Evolutionary conservation across 2,329 filamentous ascomycete genomes (phyloP), one percentile per base, ranked within the genome.

Genomic region (Aspergillus persii): DNA sequence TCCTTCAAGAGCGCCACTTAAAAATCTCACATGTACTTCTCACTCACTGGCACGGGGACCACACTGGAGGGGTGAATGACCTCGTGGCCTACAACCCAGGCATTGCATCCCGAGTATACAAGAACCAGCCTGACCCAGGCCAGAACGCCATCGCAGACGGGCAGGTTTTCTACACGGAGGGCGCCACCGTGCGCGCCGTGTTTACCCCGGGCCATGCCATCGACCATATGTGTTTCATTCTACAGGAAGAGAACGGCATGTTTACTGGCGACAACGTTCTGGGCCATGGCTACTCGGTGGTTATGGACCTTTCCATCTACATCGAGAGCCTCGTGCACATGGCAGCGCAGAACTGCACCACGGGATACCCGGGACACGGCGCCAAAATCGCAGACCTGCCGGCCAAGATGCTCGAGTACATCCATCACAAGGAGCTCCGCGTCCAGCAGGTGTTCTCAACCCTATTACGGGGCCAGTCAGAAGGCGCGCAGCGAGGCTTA

Each of bases 221-320:
- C 1, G 91, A 96, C 68, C 91, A 95, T 68, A 87, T 91, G 80
- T 86, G 83, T n/a, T 86, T 95, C 60, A 69, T 90, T 1, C 76
- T 93, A 1, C 81, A 86, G 46, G 89, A 92, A 64, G 81, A 93
- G 69, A 81, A 89, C 59, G 88, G 89, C 50, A 84, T 94, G 79
- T 92, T 94, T 70, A 92, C 90, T 0, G 91, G 87, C 1, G 91
- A 94, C 73, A 93, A 91, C 67, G 85, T 94, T 1, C 81, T 94
- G 0, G 90, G 91, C 0, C 89, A 79, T 50, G 79, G 79, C 0
- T 75, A 68, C 15, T 72, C 68, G 33, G 78, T 71, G 0, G 74
- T 77, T 0, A 76, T 80, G 62, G 69, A 80, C 50, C 66, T 81
- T 0, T 67, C 70, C 4, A 59, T 59, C 2, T 81, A 70, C 56